These are phyloP conservation scores for Solanum corneliomulleri DNA, from an alignment of 257 asterid species.

Conservation along the genomic window DNA sequence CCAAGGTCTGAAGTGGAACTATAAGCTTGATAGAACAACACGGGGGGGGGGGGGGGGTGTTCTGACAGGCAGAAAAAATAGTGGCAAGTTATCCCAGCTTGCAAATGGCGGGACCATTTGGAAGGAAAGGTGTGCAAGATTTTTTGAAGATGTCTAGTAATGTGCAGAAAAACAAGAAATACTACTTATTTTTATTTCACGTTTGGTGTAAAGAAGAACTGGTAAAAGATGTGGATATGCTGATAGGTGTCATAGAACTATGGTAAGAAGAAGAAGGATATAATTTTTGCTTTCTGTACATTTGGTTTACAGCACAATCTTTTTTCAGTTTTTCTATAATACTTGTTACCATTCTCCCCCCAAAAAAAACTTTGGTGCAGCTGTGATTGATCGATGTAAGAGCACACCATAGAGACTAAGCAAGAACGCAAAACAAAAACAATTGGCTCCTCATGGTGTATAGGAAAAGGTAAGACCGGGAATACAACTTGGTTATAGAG, in stretches of 20 bases:
- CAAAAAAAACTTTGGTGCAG: background rate
- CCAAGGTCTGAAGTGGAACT: background rate
- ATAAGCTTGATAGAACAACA: background rate
- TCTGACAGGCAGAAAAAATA: background rate
- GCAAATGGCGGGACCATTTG: background rate
- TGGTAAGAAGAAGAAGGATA: background rate
- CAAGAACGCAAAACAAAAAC: background rate
- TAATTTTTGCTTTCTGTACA: background rate
- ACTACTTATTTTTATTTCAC: background rate
- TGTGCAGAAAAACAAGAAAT: background rate
- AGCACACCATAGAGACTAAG: background rate
- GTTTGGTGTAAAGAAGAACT: background rate
- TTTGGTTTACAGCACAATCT: background rate
- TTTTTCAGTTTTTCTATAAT: background rate
- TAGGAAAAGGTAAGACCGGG: background rate
- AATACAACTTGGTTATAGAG: background rate
- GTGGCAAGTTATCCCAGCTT: background rate
- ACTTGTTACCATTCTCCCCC: background rate
- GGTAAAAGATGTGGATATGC: background rate
- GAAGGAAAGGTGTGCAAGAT: background rate
- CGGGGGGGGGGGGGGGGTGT: background rate
- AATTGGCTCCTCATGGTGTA: background rate
- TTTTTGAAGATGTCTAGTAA: background rate
- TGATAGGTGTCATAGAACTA: background rate
- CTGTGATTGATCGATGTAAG: background rate